These are phyloP conservation scores for Dalechampia spathulata DNA, from an alignment of 441 rosid genomes.

Conservation along the genomic window DNA sequence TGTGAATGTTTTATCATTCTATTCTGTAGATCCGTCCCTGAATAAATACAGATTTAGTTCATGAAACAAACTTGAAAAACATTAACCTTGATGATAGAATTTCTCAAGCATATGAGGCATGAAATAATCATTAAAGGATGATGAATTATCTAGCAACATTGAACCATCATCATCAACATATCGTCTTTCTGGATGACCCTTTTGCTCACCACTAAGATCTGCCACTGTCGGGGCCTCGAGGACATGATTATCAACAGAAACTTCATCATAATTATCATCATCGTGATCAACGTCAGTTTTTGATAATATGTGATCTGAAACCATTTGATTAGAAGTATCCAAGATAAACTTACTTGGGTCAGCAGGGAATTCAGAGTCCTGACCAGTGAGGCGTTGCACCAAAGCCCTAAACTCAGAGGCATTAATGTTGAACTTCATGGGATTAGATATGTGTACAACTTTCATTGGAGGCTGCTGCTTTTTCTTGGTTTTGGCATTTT, in stretches of 20 bases:
- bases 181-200: not conserved
- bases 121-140: slow-evolving; percentile 18
- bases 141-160: slow-evolving; percentile 9
- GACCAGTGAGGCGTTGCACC: slow-evolving; percentile 59
- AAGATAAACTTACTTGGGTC: slow-evolving; percentile 21
- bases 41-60: no score
- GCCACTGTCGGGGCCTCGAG: not conserved
- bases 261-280: no score
- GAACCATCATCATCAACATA: not conserved
- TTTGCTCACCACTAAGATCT: not conserved
- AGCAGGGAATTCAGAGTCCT: slow-evolving; percentile 35
- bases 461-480: slow-evolving; percentile 35
- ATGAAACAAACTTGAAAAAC: slow-evolving; percentile 8
- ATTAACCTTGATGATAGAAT: slow-evolving; percentile 15
- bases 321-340: slow-evolving; percentile 13
- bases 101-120: slow-evolving; percentile 24
- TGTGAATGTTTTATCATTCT: no score
- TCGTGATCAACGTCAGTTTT: not conserved
- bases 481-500: slow-evolving; percentile 19
- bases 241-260: slow-evolving; percentile 5
- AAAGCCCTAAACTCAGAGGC: slow-evolving; percentile 45
- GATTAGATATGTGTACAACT: slow-evolving; percentile 61
- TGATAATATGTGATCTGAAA: slow-evolving; percentile 2
- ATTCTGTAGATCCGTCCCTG: no score
- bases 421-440: slow-evolving; percentile 39